Evolutionary conservation across 345 rosid species (phyloP).

Genomic region (Diplotaxis tenuifolia): DNA sequence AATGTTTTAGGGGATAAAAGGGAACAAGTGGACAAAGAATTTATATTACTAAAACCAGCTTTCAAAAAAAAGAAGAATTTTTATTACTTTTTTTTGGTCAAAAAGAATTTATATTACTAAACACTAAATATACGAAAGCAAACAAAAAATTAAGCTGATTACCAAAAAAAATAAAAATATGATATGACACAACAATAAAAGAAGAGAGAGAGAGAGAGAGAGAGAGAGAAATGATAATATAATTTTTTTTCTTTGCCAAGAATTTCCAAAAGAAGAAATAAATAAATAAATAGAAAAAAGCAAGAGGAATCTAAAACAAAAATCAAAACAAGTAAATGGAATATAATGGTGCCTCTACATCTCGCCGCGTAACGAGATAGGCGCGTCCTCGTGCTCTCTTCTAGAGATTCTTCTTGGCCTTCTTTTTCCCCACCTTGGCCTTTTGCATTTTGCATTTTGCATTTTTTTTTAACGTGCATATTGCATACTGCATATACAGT

Average conservation of each 20-base stretch:
- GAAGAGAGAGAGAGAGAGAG: conserved; percentile 3
- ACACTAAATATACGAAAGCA: not conserved
- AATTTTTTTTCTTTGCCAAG: not conserved
- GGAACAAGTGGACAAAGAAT: not conserved
- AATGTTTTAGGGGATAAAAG: not conserved
- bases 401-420: conserved; percentile 18
- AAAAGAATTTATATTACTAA: not conserved
- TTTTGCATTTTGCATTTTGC: not conserved
- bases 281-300: not conserved
- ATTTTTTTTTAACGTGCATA: too few species aligned
- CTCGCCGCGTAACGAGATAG: conserved; percentile 33
- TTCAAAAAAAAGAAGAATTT: too few species aligned
- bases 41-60: too few species aligned
- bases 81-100: too few species aligned
- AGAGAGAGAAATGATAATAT: not conserved
- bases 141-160: not conserved
- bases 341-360: conserved; percentile 11
- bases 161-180: too few species aligned
- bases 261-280: conserved; percentile 22
- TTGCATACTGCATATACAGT: too few species aligned
- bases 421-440: not conserved
- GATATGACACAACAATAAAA: conserved; percentile 19
- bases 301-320: conserved; percentile 16
- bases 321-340: conserved; percentile 6
- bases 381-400: conserved; percentile 20